A percentile compares a stretch with the other conserved stretches of the same genome.
These are phyloP conservation scores for Fraxinus excelsior DNA, from an alignment of 257 asterid species.

Conservation along the genomic window DNA sequence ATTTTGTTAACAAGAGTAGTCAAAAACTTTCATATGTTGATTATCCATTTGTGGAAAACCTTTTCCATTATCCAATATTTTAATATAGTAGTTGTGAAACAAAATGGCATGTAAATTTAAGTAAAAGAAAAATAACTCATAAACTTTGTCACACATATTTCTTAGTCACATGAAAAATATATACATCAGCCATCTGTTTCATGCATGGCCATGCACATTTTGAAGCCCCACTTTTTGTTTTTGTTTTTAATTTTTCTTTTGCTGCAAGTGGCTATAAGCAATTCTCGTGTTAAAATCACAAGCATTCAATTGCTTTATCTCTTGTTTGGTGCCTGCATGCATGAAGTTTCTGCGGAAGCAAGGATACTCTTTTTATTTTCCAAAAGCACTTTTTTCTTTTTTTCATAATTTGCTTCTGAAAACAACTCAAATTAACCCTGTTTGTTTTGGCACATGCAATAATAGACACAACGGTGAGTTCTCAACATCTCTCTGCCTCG, in stretches of 20 bases:
- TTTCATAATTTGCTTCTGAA: constrained; percentile 5
- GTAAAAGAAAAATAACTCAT: background rate
- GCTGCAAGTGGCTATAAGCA: constrained; percentile 3
- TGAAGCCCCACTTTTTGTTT: background rate
- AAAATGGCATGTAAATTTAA: too few species aligned
- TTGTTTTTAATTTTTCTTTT: background rate
- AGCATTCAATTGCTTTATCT: background rate
- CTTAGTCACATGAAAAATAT: background rate
- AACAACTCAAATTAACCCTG: background rate
- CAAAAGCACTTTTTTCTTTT: constrained; percentile 4
- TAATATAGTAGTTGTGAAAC: too few species aligned
- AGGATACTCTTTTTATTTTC: background rate
- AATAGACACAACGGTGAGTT: constrained; percentile 6
- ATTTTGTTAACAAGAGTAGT: too few species aligned
- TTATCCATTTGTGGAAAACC: too few species aligned
- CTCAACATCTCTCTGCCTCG: constrained; percentile 31
- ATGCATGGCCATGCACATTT: background rate
- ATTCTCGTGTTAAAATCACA: constrained; percentile 1
- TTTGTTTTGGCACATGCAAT: constrained; percentile 3
- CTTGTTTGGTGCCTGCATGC: background rate
- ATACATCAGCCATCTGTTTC: background rate
- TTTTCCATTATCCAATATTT: too few species aligned
- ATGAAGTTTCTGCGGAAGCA: background rate
- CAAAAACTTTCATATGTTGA: too few species aligned
- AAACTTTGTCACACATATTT: background rate